Evolutionary conservation across 140 eudicot genomes (phyloP).

Genomic region (Stevia rebaudiana): DNA sequence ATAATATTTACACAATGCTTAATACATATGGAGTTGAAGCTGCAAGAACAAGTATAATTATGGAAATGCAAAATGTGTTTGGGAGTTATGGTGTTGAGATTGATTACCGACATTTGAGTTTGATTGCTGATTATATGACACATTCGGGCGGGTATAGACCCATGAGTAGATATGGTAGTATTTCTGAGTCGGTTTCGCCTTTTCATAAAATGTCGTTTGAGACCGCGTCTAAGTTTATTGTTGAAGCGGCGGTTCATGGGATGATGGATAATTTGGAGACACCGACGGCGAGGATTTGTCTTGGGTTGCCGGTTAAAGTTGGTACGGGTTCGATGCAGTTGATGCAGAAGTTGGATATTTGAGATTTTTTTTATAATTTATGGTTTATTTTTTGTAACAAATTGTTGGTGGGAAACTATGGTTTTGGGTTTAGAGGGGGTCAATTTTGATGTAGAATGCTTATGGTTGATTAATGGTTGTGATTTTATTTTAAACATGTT

Average conservation of each 20-base stretch:
- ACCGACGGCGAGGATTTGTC: slow-evolving; percentile 77
- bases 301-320: slow-evolving; percentile 81
- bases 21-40: slow-evolving; percentile 82
- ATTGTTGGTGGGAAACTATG: background rate
- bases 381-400: background rate
- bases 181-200: slow-evolving; percentile 74
- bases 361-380: slow-evolving; percentile 4
- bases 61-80: slow-evolving; percentile 67
- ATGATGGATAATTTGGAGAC: slow-evolving; percentile 68
- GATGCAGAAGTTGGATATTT: slow-evolving; percentile 64
- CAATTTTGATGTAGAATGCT: slow-evolving; percentile 24
- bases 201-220: slow-evolving; percentile 84
- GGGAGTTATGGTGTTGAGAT: slow-evolving; percentile 74
- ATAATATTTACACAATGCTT: slow-evolving; percentile 60
- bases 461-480: background rate
- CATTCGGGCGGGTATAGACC: slow-evolving; percentile 80
- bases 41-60: slow-evolving; percentile 57
- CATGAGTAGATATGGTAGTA: slow-evolving; percentile 78
- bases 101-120: slow-evolving; percentile 69
- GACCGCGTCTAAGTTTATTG: slow-evolving; percentile 76
- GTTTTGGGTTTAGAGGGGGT: slow-evolving; percentile 9
- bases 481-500: background rate
- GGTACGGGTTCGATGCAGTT: slow-evolving; percentile 84
- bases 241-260: slow-evolving; percentile 69
- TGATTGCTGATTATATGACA: slow-evolving; percentile 87